Conservation (phyloP, 1,139 yeast genomes). For the Candida sanyaensis region DNA sequence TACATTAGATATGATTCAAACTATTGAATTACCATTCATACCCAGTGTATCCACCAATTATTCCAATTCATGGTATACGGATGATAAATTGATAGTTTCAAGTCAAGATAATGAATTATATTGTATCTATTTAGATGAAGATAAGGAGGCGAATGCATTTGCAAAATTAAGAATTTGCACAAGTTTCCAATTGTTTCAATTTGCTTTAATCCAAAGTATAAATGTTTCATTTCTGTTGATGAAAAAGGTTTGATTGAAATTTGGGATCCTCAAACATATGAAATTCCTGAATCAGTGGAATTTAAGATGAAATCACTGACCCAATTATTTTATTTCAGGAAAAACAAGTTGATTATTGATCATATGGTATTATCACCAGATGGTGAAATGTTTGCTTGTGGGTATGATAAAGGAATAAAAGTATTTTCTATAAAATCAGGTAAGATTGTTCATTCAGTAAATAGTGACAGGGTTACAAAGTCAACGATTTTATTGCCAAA, state of each 20-base stretch:
- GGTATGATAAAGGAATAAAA: background rate
- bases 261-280: conserved; percentile 28
- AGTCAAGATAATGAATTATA: conserved; percentile 16
- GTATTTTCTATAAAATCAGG: conserved; percentile 3
- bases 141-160: conserved; percentile 4
- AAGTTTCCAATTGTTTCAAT: conserved; percentile 26
- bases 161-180: conserved; percentile 23
- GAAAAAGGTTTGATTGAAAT: conserved; percentile 44
- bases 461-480: conserved; percentile 4
- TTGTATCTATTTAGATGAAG: conserved; percentile 17
- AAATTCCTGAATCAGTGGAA: conserved; percentile 19
- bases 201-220: conserved; percentile 25
- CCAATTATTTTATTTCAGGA: conserved; percentile 39
- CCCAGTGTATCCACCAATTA: conserved; percentile 18
- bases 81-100: conserved; percentile 24
- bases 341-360: conserved; percentile 11
- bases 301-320: conserved; percentile 45
- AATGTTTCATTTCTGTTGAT: conserved; percentile 42
- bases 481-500: conserved; percentile 7
- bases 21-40: conserved; percentile 22
- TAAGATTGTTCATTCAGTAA: conserved; percentile 4
- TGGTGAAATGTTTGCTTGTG: conserved; percentile 3
- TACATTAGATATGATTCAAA: conserved; percentile 43
- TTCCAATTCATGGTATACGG: conserved; percentile 22
- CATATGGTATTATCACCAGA: background rate